phyloP scores from a whole-genome alignment of 164 flowering plant genomes.

The Kalanchoe fedtschenkoi region DNA sequence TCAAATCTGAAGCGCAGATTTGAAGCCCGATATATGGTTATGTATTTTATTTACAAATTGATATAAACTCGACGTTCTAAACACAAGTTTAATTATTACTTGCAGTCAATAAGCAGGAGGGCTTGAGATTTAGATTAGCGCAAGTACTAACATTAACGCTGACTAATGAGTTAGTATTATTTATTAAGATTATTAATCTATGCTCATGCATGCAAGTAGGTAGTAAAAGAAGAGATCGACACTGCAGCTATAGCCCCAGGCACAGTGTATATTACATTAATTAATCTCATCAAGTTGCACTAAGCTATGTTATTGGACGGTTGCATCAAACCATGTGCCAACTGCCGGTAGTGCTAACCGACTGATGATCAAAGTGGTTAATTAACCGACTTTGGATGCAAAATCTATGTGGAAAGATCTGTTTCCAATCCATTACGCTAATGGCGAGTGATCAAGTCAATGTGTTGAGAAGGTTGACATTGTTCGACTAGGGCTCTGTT shows the following conservation, averaged over 20 bases:
- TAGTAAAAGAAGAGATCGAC: neutral
- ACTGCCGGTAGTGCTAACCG: neutral
- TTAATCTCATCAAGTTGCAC: slow-evolving; percentile 1
- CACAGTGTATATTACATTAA: neutral
- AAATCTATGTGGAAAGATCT: neutral
- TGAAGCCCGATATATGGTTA: neutral
- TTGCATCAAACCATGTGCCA: neutral
- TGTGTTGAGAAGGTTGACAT: too few species aligned
- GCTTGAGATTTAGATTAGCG: neutral
- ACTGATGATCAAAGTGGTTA: neutral
- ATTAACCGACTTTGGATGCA: neutral
- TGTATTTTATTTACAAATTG: too few species aligned
- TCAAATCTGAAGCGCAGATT: neutral
- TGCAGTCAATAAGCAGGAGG: too few species aligned
- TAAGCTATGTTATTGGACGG: neutral
- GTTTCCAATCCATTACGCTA: too few species aligned
- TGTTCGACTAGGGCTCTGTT: too few species aligned
- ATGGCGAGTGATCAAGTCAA: too few species aligned
- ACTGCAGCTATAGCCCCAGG: neutral
- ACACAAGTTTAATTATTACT: too few species aligned
- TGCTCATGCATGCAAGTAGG: neutral
- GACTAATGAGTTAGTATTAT: too few species aligned
- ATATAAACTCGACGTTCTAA: too few species aligned
- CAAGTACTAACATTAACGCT: neutral
- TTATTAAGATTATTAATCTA: too few species aligned